Evolutionary conservation across 768 basidiomycete species (phyloP).

Genomic region (Lactarius deliciosus): DNA sequence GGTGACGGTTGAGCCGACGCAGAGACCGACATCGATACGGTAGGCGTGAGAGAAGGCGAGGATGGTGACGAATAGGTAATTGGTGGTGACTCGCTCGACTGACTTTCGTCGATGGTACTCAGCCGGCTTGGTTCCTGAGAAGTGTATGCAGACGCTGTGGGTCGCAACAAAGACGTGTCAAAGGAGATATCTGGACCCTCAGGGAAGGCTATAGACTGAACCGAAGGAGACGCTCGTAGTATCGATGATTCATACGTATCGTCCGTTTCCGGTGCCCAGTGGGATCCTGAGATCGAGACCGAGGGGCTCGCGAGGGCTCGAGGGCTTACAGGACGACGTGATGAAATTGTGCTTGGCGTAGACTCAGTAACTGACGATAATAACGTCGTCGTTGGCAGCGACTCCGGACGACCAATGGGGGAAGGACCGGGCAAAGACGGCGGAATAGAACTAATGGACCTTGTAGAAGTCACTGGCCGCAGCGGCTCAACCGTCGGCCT

Average conservation of each 20-base stretch:
- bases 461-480: conserved; percentile 12
- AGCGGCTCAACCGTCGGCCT: background rate
- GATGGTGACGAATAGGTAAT: conserved; percentile 40
- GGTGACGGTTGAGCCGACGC: conserved; percentile 36
- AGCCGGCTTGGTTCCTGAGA: conserved; percentile 30
- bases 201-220: conserved; percentile 48
- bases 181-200: conserved; percentile 65
- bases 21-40: conserved; percentile 44
- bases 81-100: conserved; percentile 33
- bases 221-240: conserved; percentile 68
- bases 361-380: conserved; percentile 25
- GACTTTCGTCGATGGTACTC: conserved; percentile 30
- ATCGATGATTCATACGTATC: conserved; percentile 75
- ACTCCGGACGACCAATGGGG: conserved; percentile 30
- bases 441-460: conserved; percentile 10
- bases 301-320: conserved; percentile 36
- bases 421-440: conserved; percentile 32
- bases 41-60: conserved; percentile 43
- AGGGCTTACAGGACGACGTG: conserved; percentile 26
- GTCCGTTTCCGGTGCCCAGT: conserved; percentile 66
- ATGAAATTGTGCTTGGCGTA: conserved; percentile 25
- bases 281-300: conserved; percentile 40
- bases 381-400: conserved; percentile 33
- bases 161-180: conserved; percentile 72
- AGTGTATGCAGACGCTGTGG: conserved; percentile 44